Evolutionary conservation across 768 basidiomycete genomes (phyloP), one percentile per base, ranked within the genome.

Genomic region (Agrocybe pediades): DNA sequence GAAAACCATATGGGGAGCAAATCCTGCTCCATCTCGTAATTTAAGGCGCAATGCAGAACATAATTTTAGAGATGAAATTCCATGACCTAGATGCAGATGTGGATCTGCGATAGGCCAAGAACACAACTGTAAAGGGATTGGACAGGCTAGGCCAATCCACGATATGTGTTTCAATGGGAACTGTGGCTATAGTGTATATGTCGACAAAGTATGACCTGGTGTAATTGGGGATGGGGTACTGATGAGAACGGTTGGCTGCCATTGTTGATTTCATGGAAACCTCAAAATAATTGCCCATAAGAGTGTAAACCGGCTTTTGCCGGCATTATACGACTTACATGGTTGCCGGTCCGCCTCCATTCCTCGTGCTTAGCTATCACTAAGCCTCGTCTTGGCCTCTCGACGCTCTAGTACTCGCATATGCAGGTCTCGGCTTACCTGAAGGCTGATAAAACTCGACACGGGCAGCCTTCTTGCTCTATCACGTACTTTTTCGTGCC

Each of bases 71-170:
- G 57, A 51, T 46, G 53, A 57, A 54, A 54, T 55, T 57, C 58
- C 62, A 56, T 58, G 56, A 60, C 65, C 60, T 71, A 65, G 68
- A 69, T 64, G 69, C 68, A 52, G 33, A 36, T 49, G 61, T 58
- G 53, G 66, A 68, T 68, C 62, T 65, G 61, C 58, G 58, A 65
- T 63, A 53, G 23, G 40, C 49, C 55, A 51, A 56, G 49, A 27
- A 51, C 21, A 46, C 30, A 44, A 30, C 47, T 46, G 24, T 42
- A 26, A 49, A 44, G 33, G 41, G 41, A 49, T 56, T 41, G 46
- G 41, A 42, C 50, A 36, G 56, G 56, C 51, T 56, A 51, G 51
- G 55, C 54, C 49, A 54, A 57, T 60, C 51, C 46, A 57, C 39
- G 24, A 53, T 23, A 7, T 45, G 51, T 56, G 62, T 62, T 44